Conservation (phyloP, 176 grass and related monocot species). For the Oryza rufipogon region DNA sequence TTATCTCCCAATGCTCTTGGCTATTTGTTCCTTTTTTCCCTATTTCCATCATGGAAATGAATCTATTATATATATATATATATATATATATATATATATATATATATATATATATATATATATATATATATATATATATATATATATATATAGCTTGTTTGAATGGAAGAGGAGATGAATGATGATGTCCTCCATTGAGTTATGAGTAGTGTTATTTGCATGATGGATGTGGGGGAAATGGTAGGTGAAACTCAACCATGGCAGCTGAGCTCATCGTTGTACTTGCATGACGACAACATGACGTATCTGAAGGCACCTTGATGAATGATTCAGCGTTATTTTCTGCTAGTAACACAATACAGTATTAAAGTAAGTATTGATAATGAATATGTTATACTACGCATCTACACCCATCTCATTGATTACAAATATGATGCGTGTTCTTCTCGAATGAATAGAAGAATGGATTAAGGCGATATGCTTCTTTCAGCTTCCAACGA, state of each 20-base stretch:
- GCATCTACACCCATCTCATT: neutral
- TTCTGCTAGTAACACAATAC: neutral
- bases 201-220: neutral
- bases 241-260: too few relatives aligned
- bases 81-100: neutral
- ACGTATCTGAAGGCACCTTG: neutral
- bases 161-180: neutral
- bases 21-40: too few relatives aligned
- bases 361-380: neutral
- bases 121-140: too few relatives aligned
- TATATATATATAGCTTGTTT: neutral
- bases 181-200: neutral
- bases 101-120: neutral
- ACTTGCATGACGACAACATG: neutral
- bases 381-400: too few relatives aligned
- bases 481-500: too few relatives aligned
- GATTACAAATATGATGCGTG: neutral
- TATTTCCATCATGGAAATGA: neutral
- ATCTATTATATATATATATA: neutral
- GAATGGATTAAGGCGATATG: too few relatives aligned
- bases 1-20: too few relatives aligned
- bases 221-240: neutral
- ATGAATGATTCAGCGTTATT: neutral
- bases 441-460: too few relatives aligned
- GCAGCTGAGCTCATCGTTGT: neutral